Evolutionary conservation across 208 protist species (phyloP).

Genomic region (Crithidia sp.): DNA sequence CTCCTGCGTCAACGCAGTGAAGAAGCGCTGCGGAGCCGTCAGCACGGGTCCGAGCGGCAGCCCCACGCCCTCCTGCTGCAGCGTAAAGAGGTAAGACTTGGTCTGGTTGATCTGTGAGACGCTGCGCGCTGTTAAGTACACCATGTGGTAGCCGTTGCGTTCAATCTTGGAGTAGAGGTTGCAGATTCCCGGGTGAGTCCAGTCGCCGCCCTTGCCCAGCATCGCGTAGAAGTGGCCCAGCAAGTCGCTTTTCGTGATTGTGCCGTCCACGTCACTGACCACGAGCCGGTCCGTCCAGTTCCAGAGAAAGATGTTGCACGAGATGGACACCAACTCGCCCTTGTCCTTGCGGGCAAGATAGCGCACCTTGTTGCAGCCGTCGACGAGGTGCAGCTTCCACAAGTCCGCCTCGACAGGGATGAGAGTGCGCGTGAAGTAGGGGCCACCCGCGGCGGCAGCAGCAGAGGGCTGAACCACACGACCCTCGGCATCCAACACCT

Average conservation of each 20-base stretch:
- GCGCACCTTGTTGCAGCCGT: conserved; percentile 91
- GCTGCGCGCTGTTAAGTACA: conserved; percentile 91
- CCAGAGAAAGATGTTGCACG: conserved; percentile 95
- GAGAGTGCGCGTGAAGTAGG: conserved; percentile 76
- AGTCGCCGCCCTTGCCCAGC: conserved; percentile 90
- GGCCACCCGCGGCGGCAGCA: neutral
- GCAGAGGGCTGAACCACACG: neutral
- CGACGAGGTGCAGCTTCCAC: conserved; percentile 81
- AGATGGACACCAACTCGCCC: conserved; percentile 68
- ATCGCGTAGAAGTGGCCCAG: conserved; percentile 95
- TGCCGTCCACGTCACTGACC: conserved; percentile 98
- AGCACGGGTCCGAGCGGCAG: conserved; percentile 90
- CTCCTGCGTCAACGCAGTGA: conserved; percentile 89
- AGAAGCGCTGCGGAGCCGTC: conserved; percentile 88
- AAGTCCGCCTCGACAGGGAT: conserved; percentile 92
- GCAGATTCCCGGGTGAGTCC: conserved; percentile 96
- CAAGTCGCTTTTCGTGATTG: conserved; percentile 97
- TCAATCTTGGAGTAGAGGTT: conserved; percentile 93
- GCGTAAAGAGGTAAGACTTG: conserved; percentile 78
- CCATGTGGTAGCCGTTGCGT: conserved; percentile 95
- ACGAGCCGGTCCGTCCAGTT: conserved; percentile 92
- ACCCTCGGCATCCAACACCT: conserved; percentile 15
- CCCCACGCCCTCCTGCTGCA: conserved; percentile 76
- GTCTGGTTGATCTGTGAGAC: conserved; percentile 89
- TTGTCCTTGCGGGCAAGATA: conserved; percentile 88